Conservation (phyloP, 2,329 filamentous ascomycete genomes). For the Colletotrichum shisoi region DNA sequence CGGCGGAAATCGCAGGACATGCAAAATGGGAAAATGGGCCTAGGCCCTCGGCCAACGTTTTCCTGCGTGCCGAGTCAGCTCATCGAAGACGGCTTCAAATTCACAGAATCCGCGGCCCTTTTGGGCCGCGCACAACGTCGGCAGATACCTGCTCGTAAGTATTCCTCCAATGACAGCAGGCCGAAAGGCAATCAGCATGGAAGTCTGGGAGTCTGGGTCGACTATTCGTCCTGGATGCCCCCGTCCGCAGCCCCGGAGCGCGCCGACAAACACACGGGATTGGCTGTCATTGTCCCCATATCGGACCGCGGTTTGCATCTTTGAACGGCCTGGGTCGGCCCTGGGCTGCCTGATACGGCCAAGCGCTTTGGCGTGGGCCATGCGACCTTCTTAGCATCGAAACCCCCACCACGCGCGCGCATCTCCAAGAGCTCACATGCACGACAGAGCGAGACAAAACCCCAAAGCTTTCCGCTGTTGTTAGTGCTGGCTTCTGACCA, state of each 20-base stretch:
- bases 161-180: slow-evolving; percentile 22
- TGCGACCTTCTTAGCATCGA: slow-evolving; percentile 7
- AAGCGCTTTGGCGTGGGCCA: slow-evolving; percentile 29
- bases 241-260: slow-evolving; percentile 22
- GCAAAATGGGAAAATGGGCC: neutral
- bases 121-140: neutral
- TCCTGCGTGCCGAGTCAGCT: slow-evolving; percentile 30
- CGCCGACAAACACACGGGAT: slow-evolving; percentile 16
- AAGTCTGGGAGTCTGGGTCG: slow-evolving; percentile 15
- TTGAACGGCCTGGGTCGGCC: slow-evolving; percentile 24
- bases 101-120: neutral
- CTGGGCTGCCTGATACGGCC: slow-evolving; percentile 32
- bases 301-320: slow-evolving; percentile 17
- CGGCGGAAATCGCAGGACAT: slow-evolving; percentile 28
- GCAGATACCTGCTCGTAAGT: slow-evolving; percentile 3
- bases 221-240: slow-evolving; percentile 6
- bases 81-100: slow-evolving; percentile 6
- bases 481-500: neutral
- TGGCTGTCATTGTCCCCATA: slow-evolving; percentile 7
- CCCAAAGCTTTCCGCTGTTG: slow-evolving; percentile 1
- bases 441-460: slow-evolving; percentile 11
- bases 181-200: slow-evolving; percentile 9
- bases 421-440: slow-evolving; percentile 34
- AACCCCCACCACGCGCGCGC: slow-evolving; percentile 26
- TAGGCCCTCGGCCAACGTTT: neutral